phyloP scores from a whole-genome alignment of 257 asterid species.

The Solanum habrochaites region DNA sequence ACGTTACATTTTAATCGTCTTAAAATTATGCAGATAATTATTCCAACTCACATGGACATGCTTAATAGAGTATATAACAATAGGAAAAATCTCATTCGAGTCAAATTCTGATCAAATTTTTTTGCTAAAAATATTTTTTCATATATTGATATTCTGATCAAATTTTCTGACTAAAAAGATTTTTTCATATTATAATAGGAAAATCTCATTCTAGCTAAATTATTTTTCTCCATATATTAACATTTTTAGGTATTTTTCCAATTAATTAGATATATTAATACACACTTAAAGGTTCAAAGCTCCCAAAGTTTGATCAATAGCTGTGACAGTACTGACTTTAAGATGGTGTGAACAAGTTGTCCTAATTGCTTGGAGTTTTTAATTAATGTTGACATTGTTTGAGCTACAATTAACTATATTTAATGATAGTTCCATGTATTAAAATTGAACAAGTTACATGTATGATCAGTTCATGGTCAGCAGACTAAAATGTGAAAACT shows the following conservation, averaged over 20 bases:
- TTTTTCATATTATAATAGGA: no score
- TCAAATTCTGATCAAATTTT: no score
- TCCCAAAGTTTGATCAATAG: not conserved
- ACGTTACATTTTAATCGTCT: not conserved
- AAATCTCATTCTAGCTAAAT: no score
- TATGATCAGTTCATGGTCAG: not conserved
- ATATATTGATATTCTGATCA: no score
- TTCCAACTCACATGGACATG: not conserved
- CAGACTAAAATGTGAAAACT: not conserved
- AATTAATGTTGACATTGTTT: not conserved
- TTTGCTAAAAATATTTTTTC: no score
- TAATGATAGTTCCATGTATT: not conserved
- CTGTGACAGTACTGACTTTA: not conserved
- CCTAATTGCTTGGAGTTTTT: not conserved
- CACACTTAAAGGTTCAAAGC: not conserved
- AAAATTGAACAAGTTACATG: not conserved
- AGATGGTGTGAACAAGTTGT: not conserved
- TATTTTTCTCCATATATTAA: no score
- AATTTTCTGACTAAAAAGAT: no score
- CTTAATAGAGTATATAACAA: not conserved
- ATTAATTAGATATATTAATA: no score
- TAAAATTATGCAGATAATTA: not conserved
- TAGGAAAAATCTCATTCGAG: no score
- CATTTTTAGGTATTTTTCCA: no score
- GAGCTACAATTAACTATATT: not conserved